Evolutionary conservation across 371 early-diverging fungal species (phyloP).

Genomic region (Lichtheimia ramosa): DNA sequence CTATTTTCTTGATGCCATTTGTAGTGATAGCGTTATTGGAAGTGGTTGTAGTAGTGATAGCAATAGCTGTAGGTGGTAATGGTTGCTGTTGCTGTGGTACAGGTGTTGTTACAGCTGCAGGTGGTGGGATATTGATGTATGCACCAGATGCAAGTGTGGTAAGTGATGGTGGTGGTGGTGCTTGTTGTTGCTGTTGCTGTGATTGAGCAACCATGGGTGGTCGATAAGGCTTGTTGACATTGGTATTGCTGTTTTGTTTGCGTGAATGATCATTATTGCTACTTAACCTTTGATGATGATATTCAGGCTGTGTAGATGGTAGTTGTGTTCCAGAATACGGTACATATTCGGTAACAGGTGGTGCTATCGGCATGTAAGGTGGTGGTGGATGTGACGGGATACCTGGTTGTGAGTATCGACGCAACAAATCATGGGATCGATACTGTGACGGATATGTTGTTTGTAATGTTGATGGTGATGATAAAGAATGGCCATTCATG

Average conservation of each 20-base stretch:
- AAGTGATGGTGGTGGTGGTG: constrained; percentile 3
- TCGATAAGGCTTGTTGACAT: background rate
- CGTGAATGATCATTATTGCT: background rate
- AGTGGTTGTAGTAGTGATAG: background rate
- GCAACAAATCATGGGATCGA: background rate
- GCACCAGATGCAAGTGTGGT: background rate
- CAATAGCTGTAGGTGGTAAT: background rate
- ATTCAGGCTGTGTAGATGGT: background rate
- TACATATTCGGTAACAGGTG: constrained; percentile 1
- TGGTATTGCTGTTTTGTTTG: background rate
- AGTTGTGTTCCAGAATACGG: background rate
- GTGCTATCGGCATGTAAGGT: constrained; percentile 6
- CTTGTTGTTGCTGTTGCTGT: background rate
- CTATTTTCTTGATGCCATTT: constrained; percentile 6
- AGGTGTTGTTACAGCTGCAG: constrained; percentile 3
- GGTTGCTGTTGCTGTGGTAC: constrained; percentile 1
- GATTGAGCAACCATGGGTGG: background rate
- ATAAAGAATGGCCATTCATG: background rate
- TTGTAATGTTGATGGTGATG: constrained; percentile 11
- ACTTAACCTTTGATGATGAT: background rate
- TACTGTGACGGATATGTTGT: constrained; percentile 1
- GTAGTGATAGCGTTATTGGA: background rate
- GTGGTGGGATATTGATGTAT: background rate
- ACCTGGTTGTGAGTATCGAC: background rate
- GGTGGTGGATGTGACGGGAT: constrained; percentile 6